These are phyloP conservation scores for Lasiodiplodia gonubiensis DNA, from an alignment of 2,329 filamentous ascomycete genomes.

Conservation along the genomic window DNA sequence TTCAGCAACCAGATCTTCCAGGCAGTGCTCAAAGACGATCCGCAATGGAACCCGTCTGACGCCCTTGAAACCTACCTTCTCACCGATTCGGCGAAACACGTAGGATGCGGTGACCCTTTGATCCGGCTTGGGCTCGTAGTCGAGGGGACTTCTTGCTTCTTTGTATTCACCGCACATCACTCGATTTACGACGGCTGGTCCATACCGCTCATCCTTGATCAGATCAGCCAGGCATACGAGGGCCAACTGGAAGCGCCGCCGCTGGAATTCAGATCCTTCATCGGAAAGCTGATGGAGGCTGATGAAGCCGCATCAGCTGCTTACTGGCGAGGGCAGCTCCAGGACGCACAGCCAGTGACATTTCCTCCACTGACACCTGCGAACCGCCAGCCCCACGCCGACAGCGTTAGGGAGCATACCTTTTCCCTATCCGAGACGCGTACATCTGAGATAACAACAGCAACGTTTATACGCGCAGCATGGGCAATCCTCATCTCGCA, in stretches of 20 bases:
- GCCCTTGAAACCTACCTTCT: conserved; percentile 42
- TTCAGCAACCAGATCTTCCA: conserved; percentile 5
- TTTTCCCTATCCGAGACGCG: no score
- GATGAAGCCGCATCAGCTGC: conserved; percentile 54
- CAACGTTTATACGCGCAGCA: no score
- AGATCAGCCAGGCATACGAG: conserved; percentile 39
- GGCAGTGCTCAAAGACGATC: conserved; percentile 3
- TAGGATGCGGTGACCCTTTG: conserved; percentile 49
- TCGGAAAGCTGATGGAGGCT: conserved; percentile 59
- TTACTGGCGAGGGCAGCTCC: conserved; percentile 69
- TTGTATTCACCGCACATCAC: conserved; percentile 41
- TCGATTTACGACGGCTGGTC: conserved; percentile 45
- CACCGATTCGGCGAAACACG: conserved; percentile 41
- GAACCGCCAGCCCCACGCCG: background rate
- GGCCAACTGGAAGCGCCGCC: conserved; percentile 6
- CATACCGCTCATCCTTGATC: conserved; percentile 42
- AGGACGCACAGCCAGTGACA: conserved; percentile 51
- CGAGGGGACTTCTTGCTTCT: background rate
- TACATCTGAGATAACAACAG: no score
- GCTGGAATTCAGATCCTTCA: conserved; percentile 62
- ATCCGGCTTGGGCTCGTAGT: conserved; percentile 45
- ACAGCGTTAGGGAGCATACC: background rate
- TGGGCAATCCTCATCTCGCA: no score
- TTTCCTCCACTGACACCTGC: conserved; percentile 31
- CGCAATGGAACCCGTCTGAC: background rate